Evolutionary conservation across 1,284 basidiomycete genomes (phyloP), one percentile per base, ranked within the genome.

Genomic region (Tylopilus sp.): DNA sequence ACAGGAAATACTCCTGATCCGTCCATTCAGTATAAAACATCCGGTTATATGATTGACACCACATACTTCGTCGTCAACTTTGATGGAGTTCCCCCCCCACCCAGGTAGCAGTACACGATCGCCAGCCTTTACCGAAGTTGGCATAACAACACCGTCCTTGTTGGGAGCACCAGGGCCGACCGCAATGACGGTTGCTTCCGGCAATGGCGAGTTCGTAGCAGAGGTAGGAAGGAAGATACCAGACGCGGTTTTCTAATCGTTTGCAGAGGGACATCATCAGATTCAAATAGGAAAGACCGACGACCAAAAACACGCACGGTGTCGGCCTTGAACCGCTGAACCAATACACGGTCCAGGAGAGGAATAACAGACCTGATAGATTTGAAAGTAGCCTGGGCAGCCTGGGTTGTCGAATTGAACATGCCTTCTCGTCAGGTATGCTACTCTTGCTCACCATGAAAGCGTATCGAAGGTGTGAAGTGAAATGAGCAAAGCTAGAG

Each of bases 51-150:
- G 17, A n/a, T 35, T 12, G 21, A 7, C 28, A 34, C 24, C 1
- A 80, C 88, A 61, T 64, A 93, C 94, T 68, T 98, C 94, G 29
- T 99, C 95, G 51, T 94, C 94, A 48, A 99, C 84, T 74, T 98
- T 99, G 74, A 99, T 94, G 17, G 89, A 72, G 70, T 87, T 94
- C 15, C 95, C 95, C 50, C 95, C 95, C 91, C 94, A 99, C 21
- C 90, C 89, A 8, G 95, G 95, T 6, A 99, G 77, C 47, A 99
- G 77, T 9, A 98, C 94, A 35, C 90, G 82, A 76, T 98, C 95
- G 42, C 95, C 95, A 28, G 85, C 77, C 75, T 89, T 84, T 50
- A 98, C 94, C 34, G 75, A 72, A 21, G 85, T 81, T 11, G 94
- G 89, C n/a, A 88, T 72, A 17, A 95, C 53, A 33, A 78, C 71